Percentiles rank a stretch among this genome's conserved stretches.
Conservation (phyloP, 768 basidiomycete species). For the Trametes punicea region DNA sequence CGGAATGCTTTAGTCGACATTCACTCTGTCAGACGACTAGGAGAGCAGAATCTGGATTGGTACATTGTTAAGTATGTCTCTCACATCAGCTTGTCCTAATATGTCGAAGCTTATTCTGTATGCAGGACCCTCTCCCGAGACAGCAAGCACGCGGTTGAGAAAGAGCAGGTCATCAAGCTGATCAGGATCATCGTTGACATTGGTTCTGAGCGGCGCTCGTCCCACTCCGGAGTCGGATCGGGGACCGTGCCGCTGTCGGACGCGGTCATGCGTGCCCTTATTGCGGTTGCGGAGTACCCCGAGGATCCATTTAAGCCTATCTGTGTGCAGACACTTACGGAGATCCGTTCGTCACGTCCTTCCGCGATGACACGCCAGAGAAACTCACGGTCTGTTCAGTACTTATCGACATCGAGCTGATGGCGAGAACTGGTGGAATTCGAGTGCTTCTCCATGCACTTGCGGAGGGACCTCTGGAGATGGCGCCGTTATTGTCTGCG, state of each 20-base stretch:
- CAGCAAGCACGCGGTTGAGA: slow-evolving; percentile 76
- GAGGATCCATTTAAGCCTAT: slow-evolving; percentile 87
- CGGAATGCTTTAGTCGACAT: slow-evolving; percentile 74
- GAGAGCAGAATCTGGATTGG: slow-evolving; percentile 74
- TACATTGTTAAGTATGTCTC: slow-evolving; percentile 74
- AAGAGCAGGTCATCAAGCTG: slow-evolving; percentile 90
- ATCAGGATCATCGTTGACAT: slow-evolving; percentile 80
- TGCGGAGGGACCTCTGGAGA: slow-evolving; percentile 85
- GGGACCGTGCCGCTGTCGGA: slow-evolving; percentile 64
- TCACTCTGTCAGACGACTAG: slow-evolving; percentile 64
- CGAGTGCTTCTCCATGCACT: slow-evolving; percentile 82
- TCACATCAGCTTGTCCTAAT: slow-evolving; percentile 19
- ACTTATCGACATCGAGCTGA: slow-evolving; percentile 81
- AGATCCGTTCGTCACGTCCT: slow-evolving; percentile 58
- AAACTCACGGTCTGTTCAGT: slow-evolving; percentile 45
- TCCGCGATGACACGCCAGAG: not conserved
- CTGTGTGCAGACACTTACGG: slow-evolving; percentile 82
- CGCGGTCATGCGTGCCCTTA: slow-evolving; percentile 80
- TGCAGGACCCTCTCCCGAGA: slow-evolving; percentile 80
- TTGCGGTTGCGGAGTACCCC: slow-evolving; percentile 87
- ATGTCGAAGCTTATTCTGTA: not conserved
- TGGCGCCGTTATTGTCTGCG: slow-evolving; percentile 73
- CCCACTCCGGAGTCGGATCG: slow-evolving; percentile 38
- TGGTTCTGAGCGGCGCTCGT: slow-evolving; percentile 55
- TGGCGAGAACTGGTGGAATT: slow-evolving; percentile 78